Conservation (phyloP, 2,329 filamentous ascomycete genomes). For the Aspergillus sp. region DNA sequence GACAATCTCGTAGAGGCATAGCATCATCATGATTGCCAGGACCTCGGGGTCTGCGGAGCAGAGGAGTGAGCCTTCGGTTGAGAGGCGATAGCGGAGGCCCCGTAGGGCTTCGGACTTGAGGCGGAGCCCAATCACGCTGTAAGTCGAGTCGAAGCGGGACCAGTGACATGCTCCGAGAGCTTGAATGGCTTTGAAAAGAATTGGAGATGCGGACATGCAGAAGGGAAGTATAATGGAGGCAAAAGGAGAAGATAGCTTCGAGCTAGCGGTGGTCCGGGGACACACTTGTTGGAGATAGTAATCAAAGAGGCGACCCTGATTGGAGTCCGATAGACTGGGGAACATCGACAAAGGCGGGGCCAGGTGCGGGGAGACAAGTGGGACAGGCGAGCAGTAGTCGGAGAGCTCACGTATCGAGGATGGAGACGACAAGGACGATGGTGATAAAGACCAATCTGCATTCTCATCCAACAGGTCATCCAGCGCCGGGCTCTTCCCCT, state of each 20-base stretch:
- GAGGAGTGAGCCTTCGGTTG: slow-evolving; percentile 28
- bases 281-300: slow-evolving; percentile 46
- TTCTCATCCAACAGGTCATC: neutral
- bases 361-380: slow-evolving; percentile 11
- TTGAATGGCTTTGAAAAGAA: slow-evolving; percentile 41
- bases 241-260: slow-evolving; percentile 39
- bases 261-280: slow-evolving; percentile 43
- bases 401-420: neutral
- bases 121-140: slow-evolving; percentile 37
- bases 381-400: neutral
- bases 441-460: slow-evolving; percentile 4
- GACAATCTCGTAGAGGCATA: slow-evolving; percentile 50
- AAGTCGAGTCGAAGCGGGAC: slow-evolving; percentile 33
- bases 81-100: slow-evolving; percentile 38
- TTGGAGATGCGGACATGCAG: slow-evolving; percentile 40
- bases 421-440: too few relatives aligned
- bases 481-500: neutral
- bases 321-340: slow-evolving; percentile 31
- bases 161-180: slow-evolving; percentile 44
- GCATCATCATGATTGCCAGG: slow-evolving; percentile 48
- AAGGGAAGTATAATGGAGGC: slow-evolving; percentile 44
- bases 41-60: slow-evolving; percentile 38
- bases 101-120: slow-evolving; percentile 41
- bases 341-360: slow-evolving; percentile 29
- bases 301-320: slow-evolving; percentile 38